Base-by-base conservation (phyloP, 495 filamentous ascomycete species). In the Penicillium psychrofluorescens region DNA sequence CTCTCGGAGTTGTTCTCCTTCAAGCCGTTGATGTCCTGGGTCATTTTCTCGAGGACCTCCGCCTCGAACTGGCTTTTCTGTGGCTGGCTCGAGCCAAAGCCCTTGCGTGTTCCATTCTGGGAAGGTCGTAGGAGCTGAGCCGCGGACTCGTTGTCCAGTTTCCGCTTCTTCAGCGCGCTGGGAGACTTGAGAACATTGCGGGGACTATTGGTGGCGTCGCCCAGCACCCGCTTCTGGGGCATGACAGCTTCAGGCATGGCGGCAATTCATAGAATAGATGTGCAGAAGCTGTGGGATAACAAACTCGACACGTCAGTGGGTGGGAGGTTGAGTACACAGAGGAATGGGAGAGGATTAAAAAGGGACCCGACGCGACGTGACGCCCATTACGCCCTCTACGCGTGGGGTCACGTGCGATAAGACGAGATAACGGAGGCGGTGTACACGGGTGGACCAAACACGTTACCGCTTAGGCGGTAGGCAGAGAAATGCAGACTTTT, bases 21-120 rank as follows among this genome's bases (percentile, higher is more conserved):
- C 54, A 95, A 73, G 2, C 79, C 88, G 11, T 68, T 78, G 33
- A 97, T 88, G 61, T 95, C 89, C 65, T 96, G 91, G 31, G 88
- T 88, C 64, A 98, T 74, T 63, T 90, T 95, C 70, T 95, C 91
- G 41, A 98, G 74, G 10, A 95, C 87, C 49, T 95, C 90, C 51
- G 83, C 83, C 65, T 97, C 92, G 54, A 99, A 99, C 44, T 83
- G 78, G 61, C 88, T 94, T 65, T 95, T 95, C 37, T 68, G 64
- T 4, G 83, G 79, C 68, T 95, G 89, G 48, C 79, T 91, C 0
- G 88, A 91, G 29, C 79, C 78, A 29, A 83, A 57, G 31, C 75
- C 77, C 59, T 79, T 82, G 8, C 71, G 66, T 11, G 55, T 62
- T 6, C 65, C 68, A 50, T 72, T 76, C 51, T 83, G 77, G 11